phyloP scores from a whole-genome alignment of 75 land plant species.

The Selaginella tamariscina region DNA sequence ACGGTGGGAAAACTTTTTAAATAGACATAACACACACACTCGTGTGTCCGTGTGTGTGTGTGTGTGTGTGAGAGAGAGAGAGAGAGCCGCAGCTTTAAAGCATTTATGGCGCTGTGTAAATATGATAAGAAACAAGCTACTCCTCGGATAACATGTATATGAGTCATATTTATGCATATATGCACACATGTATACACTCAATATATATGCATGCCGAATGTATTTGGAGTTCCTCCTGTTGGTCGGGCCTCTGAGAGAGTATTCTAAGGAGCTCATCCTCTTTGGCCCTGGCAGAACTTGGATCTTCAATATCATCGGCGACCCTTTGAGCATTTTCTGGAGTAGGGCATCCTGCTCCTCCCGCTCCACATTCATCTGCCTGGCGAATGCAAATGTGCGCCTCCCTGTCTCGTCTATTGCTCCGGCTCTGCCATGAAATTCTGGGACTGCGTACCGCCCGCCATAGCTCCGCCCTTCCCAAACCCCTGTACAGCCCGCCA shows the following conservation, averaged over 20 bases:
- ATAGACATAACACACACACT: too few relatives aligned
- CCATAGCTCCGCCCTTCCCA: too few relatives aligned
- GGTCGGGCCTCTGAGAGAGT: background rate
- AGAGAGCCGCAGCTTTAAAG: too few relatives aligned
- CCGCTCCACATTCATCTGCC: conserved; percentile 15
- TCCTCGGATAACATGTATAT: too few relatives aligned
- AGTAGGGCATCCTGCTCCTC: conserved; percentile 1
- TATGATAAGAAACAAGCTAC: too few relatives aligned
- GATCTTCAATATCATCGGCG: background rate
- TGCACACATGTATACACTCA: too few relatives aligned
- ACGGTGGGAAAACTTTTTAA: background rate
- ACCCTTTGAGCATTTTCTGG: conserved; percentile 10
- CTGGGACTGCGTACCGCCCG: conserved; percentile 60
- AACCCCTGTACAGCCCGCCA: too few relatives aligned
- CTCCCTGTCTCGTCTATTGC: conserved; percentile 30
- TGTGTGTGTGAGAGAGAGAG: too few relatives aligned
- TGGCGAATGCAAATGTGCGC: conserved; percentile 13
- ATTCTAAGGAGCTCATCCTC: background rate
- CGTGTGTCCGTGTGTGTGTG: too few relatives aligned
- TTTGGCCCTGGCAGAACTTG: background rate
- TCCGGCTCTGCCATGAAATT: conserved; percentile 35
- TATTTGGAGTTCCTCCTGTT: conserved; percentile 9
- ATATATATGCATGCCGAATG: too few relatives aligned
- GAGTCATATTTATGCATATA: too few relatives aligned
- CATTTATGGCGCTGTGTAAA: too few relatives aligned